phyloP scores from a whole-genome alignment of 768 basidiomycete species.

The Tubosaeta brunneosetosa region DNA sequence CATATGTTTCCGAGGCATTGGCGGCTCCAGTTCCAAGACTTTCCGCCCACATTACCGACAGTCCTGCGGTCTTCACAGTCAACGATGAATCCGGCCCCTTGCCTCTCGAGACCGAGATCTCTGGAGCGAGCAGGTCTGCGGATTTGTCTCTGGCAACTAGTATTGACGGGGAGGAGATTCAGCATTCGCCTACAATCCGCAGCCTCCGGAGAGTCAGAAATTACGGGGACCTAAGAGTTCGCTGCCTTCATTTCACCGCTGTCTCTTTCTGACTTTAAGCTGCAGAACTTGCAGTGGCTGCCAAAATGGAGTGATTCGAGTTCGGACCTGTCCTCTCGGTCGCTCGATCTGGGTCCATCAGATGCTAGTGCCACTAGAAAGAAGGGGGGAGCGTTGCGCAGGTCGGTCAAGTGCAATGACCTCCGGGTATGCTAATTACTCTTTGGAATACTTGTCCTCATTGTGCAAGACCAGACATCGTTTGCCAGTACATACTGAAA shows the following conservation, averaged over 20 bases:
- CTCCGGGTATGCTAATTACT: constrained; percentile 8
- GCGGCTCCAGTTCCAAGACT: constrained; percentile 7
- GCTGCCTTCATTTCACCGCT: not conserved
- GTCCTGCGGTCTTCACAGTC: too few relatives aligned
- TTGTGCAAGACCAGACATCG: constrained; percentile 1
- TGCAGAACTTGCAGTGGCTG: not conserved
- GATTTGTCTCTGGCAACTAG: constrained; percentile 8
- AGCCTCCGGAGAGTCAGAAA: constrained; percentile 6
- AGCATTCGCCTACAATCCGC: not conserved
- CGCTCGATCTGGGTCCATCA: not conserved
- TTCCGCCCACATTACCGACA: not conserved
- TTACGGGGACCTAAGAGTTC: constrained; percentile 3
- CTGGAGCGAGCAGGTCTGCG: constrained; percentile 2
- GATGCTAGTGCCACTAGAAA: not conserved
- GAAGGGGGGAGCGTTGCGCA: constrained; percentile 5
- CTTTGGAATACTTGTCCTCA: not conserved
- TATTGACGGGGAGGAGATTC: constrained; percentile 1
- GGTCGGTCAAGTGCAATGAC: constrained; percentile 9
- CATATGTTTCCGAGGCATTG: constrained; percentile 7
- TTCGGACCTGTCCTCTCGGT: constrained; percentile 4
- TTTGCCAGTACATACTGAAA: not conserved
- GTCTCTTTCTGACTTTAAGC: not conserved
- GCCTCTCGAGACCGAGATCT: constrained; percentile 1
- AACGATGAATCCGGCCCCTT: not conserved
- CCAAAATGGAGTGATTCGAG: not conserved